Evolutionary conservation across 768 basidiomycete species (phyloP).

Genomic region (Termitomyces sp.): DNA sequence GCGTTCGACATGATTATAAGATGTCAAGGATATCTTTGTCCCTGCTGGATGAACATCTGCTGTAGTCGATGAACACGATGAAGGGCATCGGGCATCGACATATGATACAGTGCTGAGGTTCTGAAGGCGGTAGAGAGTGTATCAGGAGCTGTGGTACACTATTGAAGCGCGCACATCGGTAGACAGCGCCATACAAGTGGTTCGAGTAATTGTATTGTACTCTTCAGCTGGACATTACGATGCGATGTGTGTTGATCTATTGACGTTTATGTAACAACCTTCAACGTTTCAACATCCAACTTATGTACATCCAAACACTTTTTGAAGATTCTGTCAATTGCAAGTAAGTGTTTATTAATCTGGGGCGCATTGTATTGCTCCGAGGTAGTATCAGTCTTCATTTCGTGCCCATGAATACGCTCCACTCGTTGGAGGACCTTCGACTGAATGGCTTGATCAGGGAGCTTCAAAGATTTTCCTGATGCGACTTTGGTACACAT

Average conservation of each 20-base stretch:
- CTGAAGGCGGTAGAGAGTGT: background rate
- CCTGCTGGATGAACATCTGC: conserved; percentile 1
- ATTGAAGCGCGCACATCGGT: conserved; percentile 2
- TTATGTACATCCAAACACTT: too few species aligned
- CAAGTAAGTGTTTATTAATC: too few species aligned
- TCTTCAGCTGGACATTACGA: too few species aligned
- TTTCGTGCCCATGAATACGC: background rate
- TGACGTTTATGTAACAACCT: too few species aligned
- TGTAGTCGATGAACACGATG: conserved; percentile 1
- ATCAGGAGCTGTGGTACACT: background rate
- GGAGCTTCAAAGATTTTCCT: background rate
- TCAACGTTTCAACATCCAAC: background rate
- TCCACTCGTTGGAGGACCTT: background rate
- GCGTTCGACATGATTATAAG: background rate
- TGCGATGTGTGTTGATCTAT: too few species aligned
- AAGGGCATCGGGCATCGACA: conserved; percentile 2
- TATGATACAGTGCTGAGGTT: background rate
- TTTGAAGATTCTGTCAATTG: background rate
- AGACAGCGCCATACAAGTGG: background rate
- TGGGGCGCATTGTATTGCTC: background rate
- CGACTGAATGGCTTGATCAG: background rate
- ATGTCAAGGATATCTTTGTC: background rate
- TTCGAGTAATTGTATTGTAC: background rate
- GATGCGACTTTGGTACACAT: background rate
- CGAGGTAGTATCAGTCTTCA: background rate